phyloP scores from a whole-genome alignment of 2,329 filamentous ascomycete genomes.

The Colletotrichum acutatum region DNA sequence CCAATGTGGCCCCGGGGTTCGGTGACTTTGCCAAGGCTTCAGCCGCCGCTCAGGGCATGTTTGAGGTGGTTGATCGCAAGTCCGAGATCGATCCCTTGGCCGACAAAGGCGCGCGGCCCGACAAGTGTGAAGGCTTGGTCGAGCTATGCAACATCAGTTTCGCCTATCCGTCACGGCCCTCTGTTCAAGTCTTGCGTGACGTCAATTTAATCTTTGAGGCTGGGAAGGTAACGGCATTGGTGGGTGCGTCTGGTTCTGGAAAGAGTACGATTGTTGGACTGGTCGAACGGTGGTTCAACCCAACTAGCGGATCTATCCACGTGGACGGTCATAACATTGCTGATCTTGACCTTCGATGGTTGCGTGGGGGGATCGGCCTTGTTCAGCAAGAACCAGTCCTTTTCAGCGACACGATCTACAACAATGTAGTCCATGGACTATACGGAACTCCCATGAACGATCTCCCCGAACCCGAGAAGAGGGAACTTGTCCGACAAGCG shows the following conservation, averaged over 20 bases:
- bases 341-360: slow-evolving; percentile 42
- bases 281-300: slow-evolving; percentile 70
- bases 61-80: slow-evolving; percentile 58
- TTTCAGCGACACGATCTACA: slow-evolving; percentile 54
- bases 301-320: slow-evolving; percentile 46
- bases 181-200: slow-evolving; percentile 52
- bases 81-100: slow-evolving; percentile 42
- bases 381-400: slow-evolving; percentile 50
- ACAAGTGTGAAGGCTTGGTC: slow-evolving; percentile 40
- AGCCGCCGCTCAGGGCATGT: slow-evolving; percentile 46
- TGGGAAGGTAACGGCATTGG: slow-evolving; percentile 64
- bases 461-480: slow-evolving; percentile 50
- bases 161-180: slow-evolving; percentile 55
- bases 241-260: slow-evolving; percentile 62
- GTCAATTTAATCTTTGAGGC: slow-evolving; percentile 59
- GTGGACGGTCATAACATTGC: slow-evolving; percentile 41
- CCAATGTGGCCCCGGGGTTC: not conserved
- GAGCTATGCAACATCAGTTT: slow-evolving; percentile 55
- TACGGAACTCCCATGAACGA: slow-evolving; percentile 49
- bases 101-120: slow-evolving; percentile 48
- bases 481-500: slow-evolving; percentile 55
- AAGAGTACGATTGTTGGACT: slow-evolving; percentile 57
- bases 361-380: slow-evolving; percentile 43
- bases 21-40: slow-evolving; percentile 43
- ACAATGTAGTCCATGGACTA: slow-evolving; percentile 62